Evolutionary conservation across 2,329 filamentous ascomycete species (phyloP).

Genomic region (Penicillium sp.): DNA sequence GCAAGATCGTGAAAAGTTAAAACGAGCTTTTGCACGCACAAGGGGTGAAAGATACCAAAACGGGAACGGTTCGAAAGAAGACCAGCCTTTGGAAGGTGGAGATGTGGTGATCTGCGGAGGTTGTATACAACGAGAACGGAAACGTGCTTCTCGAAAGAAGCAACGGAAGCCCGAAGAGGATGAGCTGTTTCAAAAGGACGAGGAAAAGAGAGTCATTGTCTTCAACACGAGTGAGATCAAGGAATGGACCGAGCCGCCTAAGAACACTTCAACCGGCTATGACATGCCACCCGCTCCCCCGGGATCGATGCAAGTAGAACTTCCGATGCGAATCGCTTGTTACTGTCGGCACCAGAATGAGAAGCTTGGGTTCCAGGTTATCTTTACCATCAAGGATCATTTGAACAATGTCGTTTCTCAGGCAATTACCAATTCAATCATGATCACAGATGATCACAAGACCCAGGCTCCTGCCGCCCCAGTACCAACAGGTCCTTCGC

Average conservation of each 20-base stretch:
- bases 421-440: slow-evolving; percentile 81
- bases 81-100: slow-evolving; percentile 81
- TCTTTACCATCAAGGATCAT: slow-evolving; percentile 89
- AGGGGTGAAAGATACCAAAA: slow-evolving; percentile 42
- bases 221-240: slow-evolving; percentile 89
- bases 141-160: slow-evolving; percentile 89
- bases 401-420: slow-evolving; percentile 77
- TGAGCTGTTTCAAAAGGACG: slow-evolving; percentile 78
- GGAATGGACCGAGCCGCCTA: slow-evolving; percentile 70
- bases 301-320: slow-evolving; percentile 73
- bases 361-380: slow-evolving; percentile 87
- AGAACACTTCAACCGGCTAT: slow-evolving; percentile 53
- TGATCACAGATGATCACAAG: slow-evolving; percentile 98
- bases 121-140: slow-evolving; percentile 90
- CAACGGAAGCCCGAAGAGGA: slow-evolving; percentile 91
- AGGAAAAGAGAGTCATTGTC: slow-evolving; percentile 78
- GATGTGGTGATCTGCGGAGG: slow-evolving; percentile 87
- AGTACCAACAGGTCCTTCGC: slow-evolving; percentile 34
- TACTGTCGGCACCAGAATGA: slow-evolving; percentile 95
- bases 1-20: slow-evolving; percentile 66
- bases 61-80: slow-evolving; percentile 55
- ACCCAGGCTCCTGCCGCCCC: slow-evolving; percentile 60
- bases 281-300: slow-evolving; percentile 42
- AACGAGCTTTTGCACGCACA: slow-evolving; percentile 66
- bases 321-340: slow-evolving; percentile 94